Conservation (phyloP, 2,329 filamentous ascomycete species). For the Whalleya microplaca region DNA sequence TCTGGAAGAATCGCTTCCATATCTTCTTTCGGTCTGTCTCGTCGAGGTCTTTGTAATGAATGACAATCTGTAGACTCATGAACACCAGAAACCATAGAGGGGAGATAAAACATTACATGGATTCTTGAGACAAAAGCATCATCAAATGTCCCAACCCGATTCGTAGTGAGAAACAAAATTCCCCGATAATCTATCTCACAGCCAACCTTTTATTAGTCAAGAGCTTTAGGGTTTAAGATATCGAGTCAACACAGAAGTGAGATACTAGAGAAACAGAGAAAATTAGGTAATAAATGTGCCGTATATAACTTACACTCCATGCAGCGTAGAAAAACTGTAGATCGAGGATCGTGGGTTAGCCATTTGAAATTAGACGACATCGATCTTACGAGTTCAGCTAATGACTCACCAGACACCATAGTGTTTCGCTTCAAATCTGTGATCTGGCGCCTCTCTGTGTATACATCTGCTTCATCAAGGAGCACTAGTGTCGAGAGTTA, state of each 20-base stretch:
- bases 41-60: conserved; percentile 31
- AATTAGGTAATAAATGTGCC: background rate
- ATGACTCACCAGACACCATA: conserved; percentile 10
- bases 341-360: background rate
- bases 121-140: conserved; percentile 42
- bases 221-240: too few species aligned
- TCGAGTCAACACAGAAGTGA: background rate
- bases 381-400: background rate
- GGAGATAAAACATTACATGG: conserved; percentile 19
- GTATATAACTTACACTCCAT: conserved; percentile 11
- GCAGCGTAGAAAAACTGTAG: conserved; percentile 27
- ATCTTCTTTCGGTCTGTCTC: conserved; percentile 21
- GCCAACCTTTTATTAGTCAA: background rate
- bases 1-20: conserved; percentile 28
- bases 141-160: conserved; percentile 42
- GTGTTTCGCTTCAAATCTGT: conserved; percentile 12
- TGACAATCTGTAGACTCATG: conserved; percentile 16
- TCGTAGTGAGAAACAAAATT: conserved; percentile 34
- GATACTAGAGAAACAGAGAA: too few species aligned
- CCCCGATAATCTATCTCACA: conserved; percentile 28
- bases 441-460: conserved; percentile 7
- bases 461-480: conserved; percentile 14
- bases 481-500: background rate
- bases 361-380: background rate
- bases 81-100: background rate